Conservation (phyloP, 2,329 filamentous ascomycete species). For the Tolypocladium capitatum region DNA sequence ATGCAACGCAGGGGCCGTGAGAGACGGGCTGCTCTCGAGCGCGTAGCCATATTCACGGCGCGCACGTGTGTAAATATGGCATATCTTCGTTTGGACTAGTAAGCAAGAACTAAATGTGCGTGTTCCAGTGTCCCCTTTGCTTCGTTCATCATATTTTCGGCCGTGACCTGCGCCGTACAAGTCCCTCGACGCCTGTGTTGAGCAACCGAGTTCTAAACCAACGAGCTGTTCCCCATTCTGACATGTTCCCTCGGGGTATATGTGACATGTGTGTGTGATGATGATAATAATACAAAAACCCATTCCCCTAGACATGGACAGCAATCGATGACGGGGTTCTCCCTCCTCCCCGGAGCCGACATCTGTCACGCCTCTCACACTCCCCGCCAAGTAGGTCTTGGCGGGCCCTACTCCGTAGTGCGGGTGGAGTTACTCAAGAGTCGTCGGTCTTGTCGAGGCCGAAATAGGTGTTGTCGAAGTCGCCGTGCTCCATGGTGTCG, state of each 20-base stretch:
- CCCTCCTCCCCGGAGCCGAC: neutral
- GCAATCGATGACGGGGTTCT: neutral
- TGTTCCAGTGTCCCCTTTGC: neutral
- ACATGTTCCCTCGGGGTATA: neutral
- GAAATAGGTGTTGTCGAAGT: conserved; percentile 36
- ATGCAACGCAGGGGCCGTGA: conserved; percentile 22
- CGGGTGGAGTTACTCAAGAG: conserved; percentile 2
- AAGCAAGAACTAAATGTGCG: neutral
- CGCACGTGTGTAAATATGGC: neutral
- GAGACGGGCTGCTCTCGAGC: neutral
- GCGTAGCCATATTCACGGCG: neutral
- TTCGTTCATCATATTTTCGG: neutral
- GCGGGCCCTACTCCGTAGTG: neutral
- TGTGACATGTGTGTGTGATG: neutral
- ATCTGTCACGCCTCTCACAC: neutral
- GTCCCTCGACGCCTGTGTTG: neutral
- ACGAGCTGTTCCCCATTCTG: neutral
- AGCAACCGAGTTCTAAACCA: neutral
- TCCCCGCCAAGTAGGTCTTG: neutral
- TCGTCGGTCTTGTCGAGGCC: conserved; percentile 18
- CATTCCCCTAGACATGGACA: neutral
- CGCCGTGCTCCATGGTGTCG: conserved; percentile 27
- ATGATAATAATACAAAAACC: neutral
- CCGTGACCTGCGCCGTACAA: neutral
- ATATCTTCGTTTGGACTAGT: neutral